Evolutionary conservation across 495 filamentous ascomycete genomes (phyloP), one percentile per base, ranked within the genome.

Genomic region (Patellaria atrata): DNA sequence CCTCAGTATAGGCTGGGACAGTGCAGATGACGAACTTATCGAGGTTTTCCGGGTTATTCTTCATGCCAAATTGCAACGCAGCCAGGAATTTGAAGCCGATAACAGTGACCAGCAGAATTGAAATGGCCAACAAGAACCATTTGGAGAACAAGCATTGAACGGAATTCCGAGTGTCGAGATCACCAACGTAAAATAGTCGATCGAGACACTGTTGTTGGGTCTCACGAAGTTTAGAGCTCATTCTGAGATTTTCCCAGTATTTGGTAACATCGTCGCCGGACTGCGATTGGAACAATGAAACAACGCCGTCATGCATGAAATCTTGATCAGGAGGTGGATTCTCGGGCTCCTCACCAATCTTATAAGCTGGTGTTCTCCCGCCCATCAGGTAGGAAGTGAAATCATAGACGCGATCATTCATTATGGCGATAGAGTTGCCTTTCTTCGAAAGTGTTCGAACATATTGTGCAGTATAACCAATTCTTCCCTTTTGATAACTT

Each of bases 21-120:
- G 94, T 91, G 54, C 82, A 91, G 56, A 99, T 96, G 52, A 99
- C 64, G 53, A 99, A 99, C 54, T 96, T 96, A 62, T 99, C 89
- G 24, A 94, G 67, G 51, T 94, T 86, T 60, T 96, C 89, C 0
- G 89, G 89, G 18, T 84, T 62, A 37, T 78, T 92, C 65, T 93
- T 94, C 51, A 63, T 73, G 22, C 79, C 76, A 44, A 99, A 96
- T 51, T 99, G 89, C 43, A 99, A 62, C 1, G 89, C 89, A 8
- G 89, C 89, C 39, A 94, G 67, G 65, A 99, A 99, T 55, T 96
- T 99, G 73, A 94, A 91, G 10, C 69, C 64, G 45, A 99, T 85
- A 42, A 99, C 77, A 25, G 63, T 54, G 48, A 73, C 75, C 22
- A 99, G 65, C 42, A 96, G 45, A 51, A 82, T 70, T 2, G 87